phyloP scores from a whole-genome alignment of 2,329 filamentous ascomycete species.

The Colletotrichum lini region DNA sequence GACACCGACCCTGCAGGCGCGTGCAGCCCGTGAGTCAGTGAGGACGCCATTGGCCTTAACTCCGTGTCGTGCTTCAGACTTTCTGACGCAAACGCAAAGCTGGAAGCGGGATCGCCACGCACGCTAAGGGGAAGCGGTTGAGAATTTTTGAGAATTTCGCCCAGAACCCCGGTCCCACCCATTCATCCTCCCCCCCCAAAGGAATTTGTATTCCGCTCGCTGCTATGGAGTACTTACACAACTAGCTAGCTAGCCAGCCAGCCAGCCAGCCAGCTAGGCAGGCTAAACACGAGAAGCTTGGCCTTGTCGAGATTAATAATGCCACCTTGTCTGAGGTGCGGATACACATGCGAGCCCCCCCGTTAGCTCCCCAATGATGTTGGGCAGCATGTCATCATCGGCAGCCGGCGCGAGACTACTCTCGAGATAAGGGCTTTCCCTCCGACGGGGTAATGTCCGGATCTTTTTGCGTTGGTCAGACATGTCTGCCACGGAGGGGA shows the following conservation, averaged over 20 bases:
- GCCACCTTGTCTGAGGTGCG: conserved; percentile 4
- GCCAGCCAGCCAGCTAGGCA: too few relatives aligned
- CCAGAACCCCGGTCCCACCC: not conserved
- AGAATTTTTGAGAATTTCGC: conserved; percentile 21
- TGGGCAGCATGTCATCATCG: conserved; percentile 26
- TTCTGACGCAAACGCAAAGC: not conserved
- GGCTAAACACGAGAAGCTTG: conserved; percentile 8
- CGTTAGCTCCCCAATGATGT: conserved; percentile 1
- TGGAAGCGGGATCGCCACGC: conserved; percentile 19
- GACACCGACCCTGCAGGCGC: not conserved
- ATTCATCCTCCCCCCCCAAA: not conserved
- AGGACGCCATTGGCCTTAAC: conserved; percentile 1
- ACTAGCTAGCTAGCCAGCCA: too few relatives aligned
- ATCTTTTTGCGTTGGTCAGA: conserved; percentile 15
- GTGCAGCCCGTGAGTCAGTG: conserved; percentile 26
- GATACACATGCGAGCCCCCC: conserved; percentile 24
- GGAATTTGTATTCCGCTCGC: conserved; percentile 36
- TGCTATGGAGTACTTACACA: not conserved
- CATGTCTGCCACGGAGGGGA: conserved; percentile 26
- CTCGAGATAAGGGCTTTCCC: conserved; percentile 20
- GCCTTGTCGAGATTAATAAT: conserved; percentile 29
- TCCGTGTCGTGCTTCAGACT: conserved; percentile 29
- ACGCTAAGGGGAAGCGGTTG: conserved; percentile 24
- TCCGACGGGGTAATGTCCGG: not conserved
- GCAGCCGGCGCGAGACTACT: conserved; percentile 3